Conservation (phyloP, 2,329 filamentous ascomycete genomes). For the Sporothrix protearum region DNA sequence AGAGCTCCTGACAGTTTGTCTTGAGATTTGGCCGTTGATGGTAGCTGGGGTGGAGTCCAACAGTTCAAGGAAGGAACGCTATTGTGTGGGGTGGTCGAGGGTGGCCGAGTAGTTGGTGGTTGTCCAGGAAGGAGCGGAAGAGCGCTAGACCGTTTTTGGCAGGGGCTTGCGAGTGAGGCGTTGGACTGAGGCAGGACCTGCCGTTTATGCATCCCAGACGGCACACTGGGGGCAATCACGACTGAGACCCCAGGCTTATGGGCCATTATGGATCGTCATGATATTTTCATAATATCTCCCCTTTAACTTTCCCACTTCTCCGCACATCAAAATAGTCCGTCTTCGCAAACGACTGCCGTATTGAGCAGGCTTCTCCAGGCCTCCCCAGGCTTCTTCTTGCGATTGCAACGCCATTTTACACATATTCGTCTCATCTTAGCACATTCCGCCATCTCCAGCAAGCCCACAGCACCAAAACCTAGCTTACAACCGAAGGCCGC, state of each 20-base stretch:
- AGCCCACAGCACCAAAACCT: not conserved
- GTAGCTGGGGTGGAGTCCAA: too few relatives aligned
- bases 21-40: too few relatives aligned
- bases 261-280: not conserved
- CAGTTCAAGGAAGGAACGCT: too few relatives aligned
- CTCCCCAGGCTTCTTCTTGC: not conserved
- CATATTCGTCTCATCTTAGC: too few relatives aligned
- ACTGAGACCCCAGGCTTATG: not conserved
- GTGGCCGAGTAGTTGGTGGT: too few relatives aligned
- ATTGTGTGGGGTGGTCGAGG: not conserved
- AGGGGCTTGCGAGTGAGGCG: not conserved
- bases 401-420: not conserved
- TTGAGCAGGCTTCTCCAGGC: not conserved
- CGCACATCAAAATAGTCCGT: not conserved
- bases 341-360: slow-evolving; percentile 2
- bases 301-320: not conserved
- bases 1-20: too few relatives aligned
- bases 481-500: too few relatives aligned
- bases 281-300: not conserved
- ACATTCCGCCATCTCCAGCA: not conserved
- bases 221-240: not conserved
- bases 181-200: not conserved
- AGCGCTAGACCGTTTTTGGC: not conserved
- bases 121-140: not conserved
- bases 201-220: not conserved